Evolutionary conservation across 345 rosid genomes (phyloP), one percentile per base, ranked within the genome.

Genomic region (Bruguiera gymnorhiza): DNA sequence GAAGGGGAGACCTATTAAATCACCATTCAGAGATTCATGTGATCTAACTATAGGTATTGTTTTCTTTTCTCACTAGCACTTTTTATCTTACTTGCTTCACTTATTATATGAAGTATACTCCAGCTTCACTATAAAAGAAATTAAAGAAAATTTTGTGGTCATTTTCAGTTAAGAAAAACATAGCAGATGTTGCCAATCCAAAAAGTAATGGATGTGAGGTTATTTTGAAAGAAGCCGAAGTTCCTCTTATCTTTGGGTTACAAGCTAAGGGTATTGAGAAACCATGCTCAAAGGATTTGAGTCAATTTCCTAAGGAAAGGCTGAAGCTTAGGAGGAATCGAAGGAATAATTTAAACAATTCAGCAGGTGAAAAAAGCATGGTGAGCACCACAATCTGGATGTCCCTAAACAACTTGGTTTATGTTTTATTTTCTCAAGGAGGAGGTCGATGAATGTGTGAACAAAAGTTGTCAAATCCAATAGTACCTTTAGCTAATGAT

Each of bases 211-310:
- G 55, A 63, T 62, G 20, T 52, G 79, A 62, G 27, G 60, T 46
- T 53, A 43, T 64, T 60, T 43, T 24, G 18, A 87, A 77, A 70
- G 85, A 70, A 79, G 73, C 20, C 36, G 76, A 67, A 58, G 3
- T 62, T 54, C 70, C 86, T 54, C 29, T 83, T 55, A 78, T 82
- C 68, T 24, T 83, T 60, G 90, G 84, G n/a, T 64, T 84, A 80
- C 46, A 79, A 20, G 84, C 88, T 15, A 60, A 23, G 27, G 29
- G 9, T 15, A 55, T 55, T 3, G 5, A 8, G 30, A 26, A 55
- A 55, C 4, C 59, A 8, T 11, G 6, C 16, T 55, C 50, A 43
- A 43, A 13, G 50, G 50, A 43, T 43, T 18, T 43, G 15, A 43
- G 54, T 75, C 62, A 60, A 59, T 18, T 30, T 21, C 50, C 55